Evolutionary conservation across 805 yeast species (phyloP), one percentile per base, ranked within the genome.

Genomic region (Wickerhamiella spandovensis): DNA sequence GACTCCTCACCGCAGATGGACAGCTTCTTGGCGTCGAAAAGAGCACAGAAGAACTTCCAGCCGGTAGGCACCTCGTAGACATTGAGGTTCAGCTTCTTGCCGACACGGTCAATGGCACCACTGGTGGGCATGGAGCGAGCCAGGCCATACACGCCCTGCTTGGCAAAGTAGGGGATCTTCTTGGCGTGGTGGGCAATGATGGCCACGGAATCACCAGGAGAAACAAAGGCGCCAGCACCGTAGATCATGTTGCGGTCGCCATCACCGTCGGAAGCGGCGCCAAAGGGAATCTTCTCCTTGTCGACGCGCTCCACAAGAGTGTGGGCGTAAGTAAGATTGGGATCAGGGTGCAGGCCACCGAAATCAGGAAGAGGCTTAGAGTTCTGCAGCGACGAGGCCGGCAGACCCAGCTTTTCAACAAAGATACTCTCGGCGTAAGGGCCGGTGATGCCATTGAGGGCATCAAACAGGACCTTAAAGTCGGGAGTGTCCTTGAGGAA

Each of bases 181-280:
- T 75, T 77, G 15, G 95, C 92, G 62, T 90, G 84, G 70, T 92
- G 97, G 17, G 97, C 89, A 64, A 90, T 90, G 58, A 90, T 90
- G 43, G 98, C 97, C 32, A 90, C 97, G 4, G 95, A 84, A 67
- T 90, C 98, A 64, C 98, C 97, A 8, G 98, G 98, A 1, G 97
- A 88, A 13, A 90, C 97, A 67, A 90, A 90, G 2, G 97, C 77
- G 45, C 83, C 83, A 41, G 86, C 87, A 53, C 98, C 98, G 67
- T 92, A 92, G 62, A 90, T 90, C 98, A 90, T 90, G 67, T 90
- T 90, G 71, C 98, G 80, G 65, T 90, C 98, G 67, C 98, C 98
- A 61, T 90, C 98, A 67, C 98, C 98, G 64, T 87, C 98, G n/a
- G 95, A 84, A 8, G 97, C 97, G 38, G 97, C 97, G 56, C 98